These are phyloP conservation scores for Pelargonium exstipulatum DNA, from an alignment of 441 rosid species.

Conservation along the genomic window DNA sequence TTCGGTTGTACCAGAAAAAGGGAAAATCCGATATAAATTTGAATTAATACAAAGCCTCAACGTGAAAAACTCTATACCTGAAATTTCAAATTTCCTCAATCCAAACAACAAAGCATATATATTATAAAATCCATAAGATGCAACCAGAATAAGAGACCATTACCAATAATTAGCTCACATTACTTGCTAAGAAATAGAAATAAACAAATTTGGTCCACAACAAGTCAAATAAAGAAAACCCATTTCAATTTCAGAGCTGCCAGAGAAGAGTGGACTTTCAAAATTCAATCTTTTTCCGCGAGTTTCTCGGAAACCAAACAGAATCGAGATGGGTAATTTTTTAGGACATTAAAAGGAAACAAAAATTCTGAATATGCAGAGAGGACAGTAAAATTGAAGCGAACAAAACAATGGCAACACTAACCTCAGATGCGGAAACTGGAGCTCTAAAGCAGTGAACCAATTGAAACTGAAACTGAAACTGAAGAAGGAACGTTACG, in stretches of 20 bases:
- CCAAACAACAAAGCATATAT: neutral
- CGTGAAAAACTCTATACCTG: neutral
- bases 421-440: neutral
- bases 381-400: neutral
- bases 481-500: neutral
- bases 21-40: neutral
- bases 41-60: neutral
- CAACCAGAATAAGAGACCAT: neutral
- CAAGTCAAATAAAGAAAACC: neutral
- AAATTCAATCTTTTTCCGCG: neutral
- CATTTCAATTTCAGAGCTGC: neutral
- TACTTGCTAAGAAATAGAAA: neutral
- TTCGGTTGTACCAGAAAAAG: neutral
- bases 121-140: neutral
- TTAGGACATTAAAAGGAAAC: neutral
- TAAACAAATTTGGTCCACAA: neutral
- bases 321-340: constrained; percentile 5
- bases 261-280: constrained; percentile 1
- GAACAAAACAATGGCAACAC: neutral
- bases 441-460: neutral
- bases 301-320: constrained; percentile 17
- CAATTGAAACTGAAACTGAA: neutral
- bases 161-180: neutral
- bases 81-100: constrained; percentile 2
- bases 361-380: neutral